Evolutionary conservation across 78 protist genomes (phyloP), one percentile per base, ranked within the genome.

Genomic region (Monocercomonoides exilis): DNA sequence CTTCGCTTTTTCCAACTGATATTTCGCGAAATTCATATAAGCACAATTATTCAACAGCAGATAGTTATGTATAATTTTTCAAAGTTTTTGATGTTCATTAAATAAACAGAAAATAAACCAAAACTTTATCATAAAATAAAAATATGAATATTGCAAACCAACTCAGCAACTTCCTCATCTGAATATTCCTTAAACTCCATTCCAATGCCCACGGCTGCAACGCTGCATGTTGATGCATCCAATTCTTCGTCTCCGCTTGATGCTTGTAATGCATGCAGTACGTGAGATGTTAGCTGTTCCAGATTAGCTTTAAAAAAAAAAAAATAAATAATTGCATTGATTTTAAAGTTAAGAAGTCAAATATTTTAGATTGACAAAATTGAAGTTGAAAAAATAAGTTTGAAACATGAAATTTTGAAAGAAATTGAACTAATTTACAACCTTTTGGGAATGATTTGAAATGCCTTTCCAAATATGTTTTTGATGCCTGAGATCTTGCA

Each of bases 201-300:
- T 43, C 46, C 86, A 21, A 84, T 45, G 5, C 86, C 86, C 36
- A 84, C 86, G 4, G 43, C 77, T 4, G 63, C 86, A 29, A 84
- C 70, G 4, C 77, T 43, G 6, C 86, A 84, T n/a, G 33, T 84
- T 29, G 4, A 4, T 29, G 6, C 43, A 29, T 6, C 77, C 6
- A 84, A 84, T 21, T 54, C 86, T 34, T 4, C 86, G 54, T 84
- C 77, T 29, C 5, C 41, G 41, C 6, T 5, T 29, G 86, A 84
- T 5, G 54, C 86, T 34, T 44, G 54, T 34, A 84, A 21, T 29
- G 85, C 86, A 29, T n/a, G 86, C 33, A 80, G 11, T 32, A 11
- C 45, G 41, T 44, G 45, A 21, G 70, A 11, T 29, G 21, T 21
- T 29, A 54, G 70, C 38, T 11, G 38, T 29, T 54, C 21, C 11